Conservation (phyloP, 1,284 basidiomycete species). For the Porogramme epimiltina region DNA sequence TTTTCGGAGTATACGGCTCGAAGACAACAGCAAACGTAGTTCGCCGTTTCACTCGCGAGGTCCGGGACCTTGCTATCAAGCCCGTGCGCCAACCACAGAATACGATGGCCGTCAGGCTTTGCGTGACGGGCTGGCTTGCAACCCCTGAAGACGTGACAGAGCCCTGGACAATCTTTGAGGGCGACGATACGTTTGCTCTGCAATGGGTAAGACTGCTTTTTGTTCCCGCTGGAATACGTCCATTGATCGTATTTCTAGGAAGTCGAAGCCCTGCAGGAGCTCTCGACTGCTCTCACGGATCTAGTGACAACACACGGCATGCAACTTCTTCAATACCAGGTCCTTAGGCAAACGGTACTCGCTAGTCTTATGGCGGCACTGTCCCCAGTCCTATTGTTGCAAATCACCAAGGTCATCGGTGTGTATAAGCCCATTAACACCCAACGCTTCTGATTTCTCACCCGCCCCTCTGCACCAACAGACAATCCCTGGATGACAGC, state of each 20-base stretch:
- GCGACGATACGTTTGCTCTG: constrained; percentile 57
- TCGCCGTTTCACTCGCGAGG: constrained; percentile 51
- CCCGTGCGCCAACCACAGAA: constrained; percentile 46
- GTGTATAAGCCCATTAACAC: constrained; percentile 17
- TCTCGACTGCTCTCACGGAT: constrained; percentile 49
- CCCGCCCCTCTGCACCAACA: not conserved
- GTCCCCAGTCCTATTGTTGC: constrained; percentile 54
- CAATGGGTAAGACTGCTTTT: constrained; percentile 48
- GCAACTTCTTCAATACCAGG: constrained; percentile 49
- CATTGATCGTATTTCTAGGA: constrained; percentile 39
- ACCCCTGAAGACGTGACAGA: constrained; percentile 47
- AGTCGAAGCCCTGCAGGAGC: constrained; percentile 51
- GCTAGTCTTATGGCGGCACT: constrained; percentile 50
- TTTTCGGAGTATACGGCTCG: constrained; percentile 63
- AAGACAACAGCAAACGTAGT: constrained; percentile 50
- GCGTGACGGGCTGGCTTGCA: constrained; percentile 58
- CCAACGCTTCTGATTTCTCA: not conserved
- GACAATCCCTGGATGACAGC: constrained; percentile 62
- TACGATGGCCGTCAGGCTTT: constrained; percentile 53
- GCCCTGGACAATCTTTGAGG: constrained; percentile 55
- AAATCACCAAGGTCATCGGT: constrained; percentile 59
- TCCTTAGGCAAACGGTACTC: constrained; percentile 54
- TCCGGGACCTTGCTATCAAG: constrained; percentile 54
- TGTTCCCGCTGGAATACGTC: not conserved
- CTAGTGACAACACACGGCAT: constrained; percentile 52